Percentiles rank a stretch among this genome's conserved stretches.
These are phyloP conservation scores for Emydomyces testavorans DNA, from an alignment of 2,329 filamentous ascomycete species.

Conservation along the genomic window DNA sequence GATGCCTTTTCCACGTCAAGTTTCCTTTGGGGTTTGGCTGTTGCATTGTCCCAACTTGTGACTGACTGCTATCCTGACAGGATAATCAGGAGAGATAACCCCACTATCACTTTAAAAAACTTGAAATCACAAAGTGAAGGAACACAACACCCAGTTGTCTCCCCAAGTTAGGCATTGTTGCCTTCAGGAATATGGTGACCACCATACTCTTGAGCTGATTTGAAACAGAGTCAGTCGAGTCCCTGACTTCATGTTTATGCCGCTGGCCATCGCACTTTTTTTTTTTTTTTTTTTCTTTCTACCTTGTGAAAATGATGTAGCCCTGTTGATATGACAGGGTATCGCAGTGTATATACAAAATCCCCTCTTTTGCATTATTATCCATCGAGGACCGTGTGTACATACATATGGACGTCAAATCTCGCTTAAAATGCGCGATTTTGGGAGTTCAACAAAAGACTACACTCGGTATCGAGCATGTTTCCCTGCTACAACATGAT, in stretches of 20 bases:
- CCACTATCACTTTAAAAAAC: conserved; percentile 7
- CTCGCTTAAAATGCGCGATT: not conserved
- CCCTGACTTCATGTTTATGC: no score
- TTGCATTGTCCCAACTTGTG: not conserved
- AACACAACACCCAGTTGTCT: not conserved
- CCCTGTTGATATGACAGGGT: not conserved
- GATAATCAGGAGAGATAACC: conserved; percentile 3
- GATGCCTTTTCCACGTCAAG: not conserved
- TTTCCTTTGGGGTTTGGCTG: not conserved
- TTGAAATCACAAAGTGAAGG: conserved; percentile 1
- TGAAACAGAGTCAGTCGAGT: no score
- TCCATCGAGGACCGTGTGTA: not conserved
- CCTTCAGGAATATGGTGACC: not conserved
- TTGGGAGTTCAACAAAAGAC: not conserved
- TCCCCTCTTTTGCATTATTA: not conserved
- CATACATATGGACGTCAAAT: not conserved
- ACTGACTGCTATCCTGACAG: conserved; percentile 7
- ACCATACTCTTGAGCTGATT: no score
- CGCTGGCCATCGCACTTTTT: no score
- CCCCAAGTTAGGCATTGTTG: not conserved
- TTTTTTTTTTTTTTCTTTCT: no score
- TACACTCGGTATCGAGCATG: no score
- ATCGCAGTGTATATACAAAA: not conserved
- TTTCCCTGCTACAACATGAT: no score
- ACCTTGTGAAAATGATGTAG: not conserved